Evolutionary conservation across 164 flowering plant species (phyloP), one percentile per base, ranked within the genome.

Genomic region (Paratinospora sagittata): DNA sequence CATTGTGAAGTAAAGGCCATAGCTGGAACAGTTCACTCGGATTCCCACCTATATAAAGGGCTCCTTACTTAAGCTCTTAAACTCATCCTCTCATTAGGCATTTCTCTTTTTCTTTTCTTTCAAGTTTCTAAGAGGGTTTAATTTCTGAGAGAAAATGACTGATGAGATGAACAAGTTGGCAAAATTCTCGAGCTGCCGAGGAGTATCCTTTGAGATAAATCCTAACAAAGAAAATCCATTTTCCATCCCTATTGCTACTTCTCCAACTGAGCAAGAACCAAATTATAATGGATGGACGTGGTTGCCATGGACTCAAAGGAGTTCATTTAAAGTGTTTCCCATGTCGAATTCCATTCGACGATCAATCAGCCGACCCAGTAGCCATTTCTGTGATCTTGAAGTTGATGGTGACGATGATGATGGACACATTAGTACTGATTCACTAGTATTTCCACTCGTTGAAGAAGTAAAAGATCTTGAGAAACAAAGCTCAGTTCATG

Each of bases 381-480:
- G 84, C 74, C 90, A 87, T 55, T 85, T 78, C 71, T 87, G 88
- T 63, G 84, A 87, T 61, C 67, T 86, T 8, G 84, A 81, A 0
- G 34, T 45, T 0, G 78, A 79, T 0, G 74, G 66, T 6, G 75
- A 74, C 4, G 72, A 71, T 10, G 33, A 62, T 2, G n/a, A 27
- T 10, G n/a, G n/a, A n/a, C n/a, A n/a, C n/a, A n/a, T n/a, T n/a
- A n/a, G n/a, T n/a, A n/a, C n/a, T n/a, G n/a, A n/a, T n/a, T n/a
- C n/a, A n/a, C n/a, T n/a, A n/a, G n/a, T n/a, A n/a, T n/a, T 0
- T 69, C 23, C 27, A 34, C 1, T 70, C 39, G 27, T 8, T 13
- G 1, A 64, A 34, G 45, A 64, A 23, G 8, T 12, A 27, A 71
- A 70, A 33, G 79, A 77, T 23, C 14, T 73, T 8, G 75, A 73